Evolutionary conservation across 306 rosid species (phyloP), one percentile per base, ranked within the genome.

Genomic region (Rosa lucieae): DNA sequence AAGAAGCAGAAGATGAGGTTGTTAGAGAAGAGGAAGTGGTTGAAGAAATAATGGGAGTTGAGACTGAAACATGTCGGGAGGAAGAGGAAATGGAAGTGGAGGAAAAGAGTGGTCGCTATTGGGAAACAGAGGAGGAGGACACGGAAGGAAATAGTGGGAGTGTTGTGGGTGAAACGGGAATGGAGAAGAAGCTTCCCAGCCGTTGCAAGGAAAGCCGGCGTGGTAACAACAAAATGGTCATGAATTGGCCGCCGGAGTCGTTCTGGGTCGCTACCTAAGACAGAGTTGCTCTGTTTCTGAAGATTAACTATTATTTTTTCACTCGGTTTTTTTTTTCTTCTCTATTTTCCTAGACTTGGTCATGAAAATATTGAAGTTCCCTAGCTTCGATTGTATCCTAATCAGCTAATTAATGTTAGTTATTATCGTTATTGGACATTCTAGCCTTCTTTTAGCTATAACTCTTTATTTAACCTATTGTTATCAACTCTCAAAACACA

Each of bases 161-260:
- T 74, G 79, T 46, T 70, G 93, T 79, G 47, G 88, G 77, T 53
- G 87, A 81, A 74, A 72, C 70, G 73, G 94, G 80, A 67, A 79
- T 76, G 53, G 84, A 26, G 29, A 86, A 86, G 83, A 86, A 85
- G 82, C 74, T 87, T 15, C 82, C 78, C 0, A 84, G 90, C 26
- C 81, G 93, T 81, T 91, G 98, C 83, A 93, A 84, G 53, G 94
- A 91, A 85, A 80, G 86, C 77, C 89, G 90, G 73, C 70, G 79
- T 59, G 85, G 89, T 47, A 80, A 81, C 53, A 71, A 81, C 20
- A 81, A 82, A 20, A 82, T 53, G 67, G 79, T 43, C 26, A 67
- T 67, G 59, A 83, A 77, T n/a, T 88, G 88, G 89, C 49, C 39
- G 87, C 79, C 62, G 48, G 82, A 82, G 86, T 85, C 85, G 74